These are phyloP conservation scores for Abortiporus biennis DNA, from an alignment of 1,284 basidiomycete species.

Conservation along the genomic window DNA sequence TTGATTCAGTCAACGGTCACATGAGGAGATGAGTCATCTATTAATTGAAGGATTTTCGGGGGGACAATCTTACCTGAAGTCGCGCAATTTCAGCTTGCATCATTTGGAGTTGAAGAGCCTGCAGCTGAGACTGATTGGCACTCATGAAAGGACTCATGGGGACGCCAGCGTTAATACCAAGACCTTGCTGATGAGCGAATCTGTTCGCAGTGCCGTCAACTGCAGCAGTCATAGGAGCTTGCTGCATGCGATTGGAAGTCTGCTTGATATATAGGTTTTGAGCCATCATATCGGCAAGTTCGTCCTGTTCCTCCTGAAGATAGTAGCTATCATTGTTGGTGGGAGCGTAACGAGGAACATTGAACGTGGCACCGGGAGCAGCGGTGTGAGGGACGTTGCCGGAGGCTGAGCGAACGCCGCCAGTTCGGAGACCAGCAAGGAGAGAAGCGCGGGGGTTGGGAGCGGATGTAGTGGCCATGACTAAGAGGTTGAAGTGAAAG, in stretches of 20 bases:
- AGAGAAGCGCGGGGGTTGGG: conserved; percentile 71
- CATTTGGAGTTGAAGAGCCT: conserved; percentile 72
- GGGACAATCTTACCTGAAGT: conserved; percentile 53
- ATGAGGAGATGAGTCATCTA: conserved; percentile 8
- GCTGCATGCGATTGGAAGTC: conserved; percentile 34
- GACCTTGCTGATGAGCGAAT: conserved; percentile 54
- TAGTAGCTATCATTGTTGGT: conserved; percentile 32
- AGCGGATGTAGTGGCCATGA: conserved; percentile 52
- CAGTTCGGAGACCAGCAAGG: conserved; percentile 78
- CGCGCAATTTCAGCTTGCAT: conserved; percentile 76
- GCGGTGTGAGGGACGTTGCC: conserved; percentile 60
- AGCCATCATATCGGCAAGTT: conserved; percentile 48
- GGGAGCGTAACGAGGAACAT: conserved; percentile 44
- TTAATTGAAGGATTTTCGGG: no score
- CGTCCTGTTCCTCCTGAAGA: conserved; percentile 51
- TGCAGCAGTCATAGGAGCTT: conserved; percentile 61
- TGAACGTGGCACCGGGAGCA: conserved; percentile 56
- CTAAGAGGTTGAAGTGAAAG: conserved; percentile 26
- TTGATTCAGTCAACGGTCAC: background rate
- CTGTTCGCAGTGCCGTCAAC: conserved; percentile 60
- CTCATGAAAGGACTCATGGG: conserved; percentile 50
- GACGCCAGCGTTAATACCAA: conserved; percentile 35
- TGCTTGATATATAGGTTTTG: conserved; percentile 34
- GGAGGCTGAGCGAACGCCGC: conserved; percentile 72
- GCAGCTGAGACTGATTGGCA: conserved; percentile 35